These are phyloP conservation scores for Boechera divaricarpa DNA, from an alignment of 345 rosid species.

Conservation along the genomic window DNA sequence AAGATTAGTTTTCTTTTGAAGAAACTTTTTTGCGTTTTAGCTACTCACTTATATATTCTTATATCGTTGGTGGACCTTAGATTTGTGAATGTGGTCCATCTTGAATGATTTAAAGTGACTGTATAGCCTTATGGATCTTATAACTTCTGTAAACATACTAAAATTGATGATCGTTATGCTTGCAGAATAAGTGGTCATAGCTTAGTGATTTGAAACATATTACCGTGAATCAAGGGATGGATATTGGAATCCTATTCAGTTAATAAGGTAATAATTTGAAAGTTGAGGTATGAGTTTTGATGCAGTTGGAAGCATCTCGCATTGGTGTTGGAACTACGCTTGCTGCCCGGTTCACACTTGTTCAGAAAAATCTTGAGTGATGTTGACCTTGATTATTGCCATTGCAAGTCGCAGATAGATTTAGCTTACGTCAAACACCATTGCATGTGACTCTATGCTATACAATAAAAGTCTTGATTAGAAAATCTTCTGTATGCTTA, in stretches of 20 bases:
- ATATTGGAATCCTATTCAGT: conserved; percentile 75
- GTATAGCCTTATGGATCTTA: not conserved
- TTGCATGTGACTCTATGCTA: too few relatives aligned
- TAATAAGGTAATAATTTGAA: conserved; percentile 59
- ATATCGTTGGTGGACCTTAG: not conserved
- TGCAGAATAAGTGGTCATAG: not conserved
- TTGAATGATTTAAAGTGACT: not conserved
- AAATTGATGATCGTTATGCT: not conserved
- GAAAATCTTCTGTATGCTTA: too few relatives aligned
- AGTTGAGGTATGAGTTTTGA: conserved; percentile 55
- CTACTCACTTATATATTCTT: not conserved
- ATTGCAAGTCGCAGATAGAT: too few relatives aligned
- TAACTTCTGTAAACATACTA: not conserved
- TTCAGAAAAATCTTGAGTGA: too few relatives aligned
- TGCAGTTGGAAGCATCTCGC: not conserved
- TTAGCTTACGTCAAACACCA: too few relatives aligned
- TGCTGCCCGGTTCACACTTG: not conserved
- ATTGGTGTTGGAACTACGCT: conserved; percentile 16
- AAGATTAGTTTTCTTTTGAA: too few relatives aligned
- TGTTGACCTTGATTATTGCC: too few relatives aligned
- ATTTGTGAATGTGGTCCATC: not conserved
- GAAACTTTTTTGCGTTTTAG: too few relatives aligned
- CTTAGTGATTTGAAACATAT: not conserved
- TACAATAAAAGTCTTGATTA: too few relatives aligned
- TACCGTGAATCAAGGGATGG: conserved; percentile 91